These are phyloP conservation scores for Grosmannia huntii DNA, from an alignment of 2,329 filamentous ascomycete genomes.

Conservation along the genomic window DNA sequence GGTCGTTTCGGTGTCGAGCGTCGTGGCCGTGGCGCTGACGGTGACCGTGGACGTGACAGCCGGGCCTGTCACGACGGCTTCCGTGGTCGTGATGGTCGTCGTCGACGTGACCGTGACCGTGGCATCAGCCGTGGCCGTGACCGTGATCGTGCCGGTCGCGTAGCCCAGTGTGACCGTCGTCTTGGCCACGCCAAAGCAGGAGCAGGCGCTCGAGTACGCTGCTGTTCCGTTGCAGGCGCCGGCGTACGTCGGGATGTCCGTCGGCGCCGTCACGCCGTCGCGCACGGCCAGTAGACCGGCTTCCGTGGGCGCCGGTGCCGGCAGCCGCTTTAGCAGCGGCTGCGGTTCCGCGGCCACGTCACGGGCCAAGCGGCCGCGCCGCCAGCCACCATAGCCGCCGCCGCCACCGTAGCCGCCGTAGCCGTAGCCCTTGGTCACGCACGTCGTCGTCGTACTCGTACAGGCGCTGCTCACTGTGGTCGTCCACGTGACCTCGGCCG, in stretches of 20 bases:
- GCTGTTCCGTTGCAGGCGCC: conserved; percentile 12
- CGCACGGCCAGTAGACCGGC: neutral
- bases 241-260: conserved; percentile 14
- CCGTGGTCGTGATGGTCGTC: neutral
- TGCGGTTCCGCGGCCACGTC: neutral
- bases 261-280: neutral
- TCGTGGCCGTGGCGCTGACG: neutral
- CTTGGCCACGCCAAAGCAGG: conserved; percentile 15
- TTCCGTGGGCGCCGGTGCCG: neutral
- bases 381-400: too few relatives aligned
- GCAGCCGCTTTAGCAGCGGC: neutral
- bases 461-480: neutral
- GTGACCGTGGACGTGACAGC: neutral
- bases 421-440: neutral
- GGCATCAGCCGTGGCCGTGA: neutral
- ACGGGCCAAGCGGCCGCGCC: neutral
- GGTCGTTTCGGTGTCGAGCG: neutral
- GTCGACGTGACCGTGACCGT: neutral
- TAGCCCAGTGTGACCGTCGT: conserved; percentile 2
- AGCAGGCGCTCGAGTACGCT: conserved; percentile 17
- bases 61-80: neutral
- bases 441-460: too few relatives aligned
- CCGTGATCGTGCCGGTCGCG: neutral
- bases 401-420: neutral
- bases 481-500: too few relatives aligned